A percentile compares a stretch with the other conserved stretches of the same genome.
Conservation (phyloP, 306 rosid species). For the Neltuma alba region DNA sequence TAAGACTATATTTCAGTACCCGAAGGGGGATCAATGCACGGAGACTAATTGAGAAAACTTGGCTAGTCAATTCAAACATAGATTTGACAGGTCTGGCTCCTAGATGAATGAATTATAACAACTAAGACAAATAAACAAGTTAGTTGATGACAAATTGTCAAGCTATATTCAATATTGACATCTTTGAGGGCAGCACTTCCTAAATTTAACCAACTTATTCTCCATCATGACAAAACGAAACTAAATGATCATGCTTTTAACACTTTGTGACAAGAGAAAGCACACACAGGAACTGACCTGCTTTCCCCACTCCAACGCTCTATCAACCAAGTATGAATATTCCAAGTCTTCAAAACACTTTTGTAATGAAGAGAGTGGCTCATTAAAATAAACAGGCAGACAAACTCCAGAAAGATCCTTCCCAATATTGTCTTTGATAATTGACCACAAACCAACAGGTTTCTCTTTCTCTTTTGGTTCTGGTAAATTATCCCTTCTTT, state of each 20-base stretch:
- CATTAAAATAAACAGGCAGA: constrained; percentile 99
- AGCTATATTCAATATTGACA: constrained; percentile 6
- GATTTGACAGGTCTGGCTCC: constrained; percentile 6
- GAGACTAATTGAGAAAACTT: constrained; percentile 2
- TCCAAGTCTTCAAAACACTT: constrained; percentile 99
- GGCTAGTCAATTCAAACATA: constrained; percentile 2
- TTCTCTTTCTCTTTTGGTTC: constrained; percentile 95
- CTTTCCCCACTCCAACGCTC: constrained; percentile 94
- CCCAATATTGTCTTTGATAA: constrained; percentile 97
- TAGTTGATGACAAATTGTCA: constrained; percentile 20
- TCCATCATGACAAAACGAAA: constrained; percentile 49
- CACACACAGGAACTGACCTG: constrained; percentile 75
- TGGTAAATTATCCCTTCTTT: constrained; percentile 90
- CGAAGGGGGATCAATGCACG: neutral
- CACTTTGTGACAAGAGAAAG: constrained; percentile 52
- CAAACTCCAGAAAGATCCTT: constrained; percentile 99
- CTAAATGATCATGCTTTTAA: constrained; percentile 50
- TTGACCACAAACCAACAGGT: constrained; percentile 94
- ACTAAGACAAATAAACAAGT: neutral
- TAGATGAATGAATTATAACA: constrained; percentile 16
- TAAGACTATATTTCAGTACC: constrained; percentile 6
- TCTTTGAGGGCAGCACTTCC: constrained; percentile 25
- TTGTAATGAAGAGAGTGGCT: constrained; percentile 96
- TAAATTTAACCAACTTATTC: constrained; percentile 37
- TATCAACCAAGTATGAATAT: constrained; percentile 93